Evolutionary conservation across 2,329 filamentous ascomycete genomes (phyloP), one percentile per base, ranked within the genome.

Genomic region (Fusarium illudens): DNA sequence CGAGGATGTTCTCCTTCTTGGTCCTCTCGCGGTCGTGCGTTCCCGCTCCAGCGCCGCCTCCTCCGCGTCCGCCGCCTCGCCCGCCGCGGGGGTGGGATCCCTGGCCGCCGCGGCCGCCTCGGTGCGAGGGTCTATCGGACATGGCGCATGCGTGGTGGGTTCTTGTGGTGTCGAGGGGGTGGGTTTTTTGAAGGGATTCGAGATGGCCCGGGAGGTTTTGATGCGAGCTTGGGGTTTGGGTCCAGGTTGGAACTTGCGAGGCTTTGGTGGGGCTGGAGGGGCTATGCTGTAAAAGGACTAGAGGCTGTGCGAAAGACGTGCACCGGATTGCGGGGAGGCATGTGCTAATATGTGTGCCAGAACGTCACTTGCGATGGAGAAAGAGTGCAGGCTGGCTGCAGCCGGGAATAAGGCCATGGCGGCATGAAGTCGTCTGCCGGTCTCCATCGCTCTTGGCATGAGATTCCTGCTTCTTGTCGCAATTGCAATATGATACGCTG

Each of bases 1-100:
- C 95, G 56, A 99, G 88, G 75, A 99, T 99, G 79, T 97, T 98
- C 82, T 99, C 96, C 85, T 98, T 98, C 89, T 97, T 97, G 64
- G 94, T 93, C 74, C 90, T 88, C 81, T 96, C 92, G 71, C 86
- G 82, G 65, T 87, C 78, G 36, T 81, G 80, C 8, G 64, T 55
- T 36, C 80, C 61, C 19, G 79, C 82, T 60, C 82, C 86, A 64
- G 81, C 77, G 53, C 80, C 77, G 65, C 83, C 81, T 67, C 82
- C 79, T 46, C 81, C 76, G 11, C 81, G 81, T 73, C 84, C 83
- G 73, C 84, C 81, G 71, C 83, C 79, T 72, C 81, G 80, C 68
- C 80, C 81, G 71, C 79, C 78, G 48, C 79, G 75, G 37, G 80
- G 78, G 57, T 81, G 78, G 57, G 81, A 78, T 61, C 79, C 78